phyloP scores from a whole-genome alignment of 1,139 yeast genomes.

The Meyerozyma smithsonii region DNA sequence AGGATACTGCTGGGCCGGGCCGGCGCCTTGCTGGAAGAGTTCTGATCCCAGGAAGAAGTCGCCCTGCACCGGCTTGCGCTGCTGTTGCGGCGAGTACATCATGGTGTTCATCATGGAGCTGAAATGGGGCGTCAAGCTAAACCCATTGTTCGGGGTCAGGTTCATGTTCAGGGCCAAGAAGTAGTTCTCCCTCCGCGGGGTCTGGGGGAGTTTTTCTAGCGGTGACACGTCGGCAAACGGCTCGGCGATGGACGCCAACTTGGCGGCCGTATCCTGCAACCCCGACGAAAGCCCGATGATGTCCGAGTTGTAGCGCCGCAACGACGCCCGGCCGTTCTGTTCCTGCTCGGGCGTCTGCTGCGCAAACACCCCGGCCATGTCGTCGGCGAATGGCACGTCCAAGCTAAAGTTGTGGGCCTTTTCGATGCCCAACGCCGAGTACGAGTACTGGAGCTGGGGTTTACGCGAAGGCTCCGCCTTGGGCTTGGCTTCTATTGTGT shows the following conservation, averaged over 20 bases:
- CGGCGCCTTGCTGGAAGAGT: constrained; percentile 12
- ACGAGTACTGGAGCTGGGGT: constrained; percentile 24
- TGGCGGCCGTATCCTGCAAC: background rate
- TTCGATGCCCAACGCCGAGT: constrained; percentile 30
- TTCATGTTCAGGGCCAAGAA: constrained; percentile 27
- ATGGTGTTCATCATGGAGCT: constrained; percentile 40
- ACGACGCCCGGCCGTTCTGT: constrained; percentile 5
- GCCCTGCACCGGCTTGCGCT: constrained; percentile 13
- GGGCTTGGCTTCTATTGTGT: background rate
- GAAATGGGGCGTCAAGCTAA: constrained; percentile 42
- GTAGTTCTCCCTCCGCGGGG: constrained; percentile 34
- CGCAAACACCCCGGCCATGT: background rate
- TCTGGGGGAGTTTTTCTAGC: constrained; percentile 23
- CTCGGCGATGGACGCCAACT: constrained; percentile 1
- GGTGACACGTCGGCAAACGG: constrained; percentile 5
- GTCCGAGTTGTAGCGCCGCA: constrained; percentile 22
- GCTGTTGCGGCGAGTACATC: constrained; percentile 32
- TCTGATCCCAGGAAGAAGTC: constrained; percentile 28
- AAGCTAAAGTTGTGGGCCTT: background rate
- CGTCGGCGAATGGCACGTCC: constrained; percentile 8
- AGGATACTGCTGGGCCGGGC: constrained; percentile 5
- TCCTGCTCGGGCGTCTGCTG: constrained; percentile 4
- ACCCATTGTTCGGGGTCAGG: constrained; percentile 29
- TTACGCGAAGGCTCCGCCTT: constrained; percentile 7
- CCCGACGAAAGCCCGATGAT: constrained; percentile 6